phyloP scores from a whole-genome alignment of 208 protist species.

The Leishmania braziliensis region DNA sequence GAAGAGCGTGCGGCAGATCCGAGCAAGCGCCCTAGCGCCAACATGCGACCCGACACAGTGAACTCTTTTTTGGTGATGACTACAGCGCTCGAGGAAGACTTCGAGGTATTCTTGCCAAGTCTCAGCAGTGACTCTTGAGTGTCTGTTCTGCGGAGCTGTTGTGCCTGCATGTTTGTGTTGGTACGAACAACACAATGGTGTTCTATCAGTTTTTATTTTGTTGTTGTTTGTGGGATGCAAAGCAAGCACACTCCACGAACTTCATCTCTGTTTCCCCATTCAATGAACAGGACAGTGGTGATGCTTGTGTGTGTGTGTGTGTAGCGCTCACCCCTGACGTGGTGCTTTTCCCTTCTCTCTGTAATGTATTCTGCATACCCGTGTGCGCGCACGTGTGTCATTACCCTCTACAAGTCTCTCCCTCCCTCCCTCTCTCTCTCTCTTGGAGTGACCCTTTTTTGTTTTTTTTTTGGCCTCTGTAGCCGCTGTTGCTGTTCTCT shows the following conservation, averaged over 20 bases:
- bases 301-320: not conserved
- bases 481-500: not conserved
- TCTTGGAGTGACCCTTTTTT: too few species aligned
- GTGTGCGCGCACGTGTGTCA: not conserved
- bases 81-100: constrained; percentile 19
- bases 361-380: not conserved
- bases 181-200: not conserved
- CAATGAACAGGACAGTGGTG: too few species aligned
- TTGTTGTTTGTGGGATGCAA: not conserved
- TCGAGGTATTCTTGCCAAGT: constrained; percentile 20
- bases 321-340: not conserved
- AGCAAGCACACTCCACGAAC: not conserved
- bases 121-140: not conserved
- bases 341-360: not conserved
- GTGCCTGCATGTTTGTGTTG: not conserved
- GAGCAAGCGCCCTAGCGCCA: constrained; percentile 11
- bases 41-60: constrained; percentile 1
- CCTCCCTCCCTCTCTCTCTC: too few species aligned
- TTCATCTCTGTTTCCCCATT: not conserved
- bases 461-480: not conserved
- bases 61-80: constrained; percentile 11
- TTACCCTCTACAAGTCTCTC: not conserved
- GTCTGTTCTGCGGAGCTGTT: not conserved
- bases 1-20: not conserved
- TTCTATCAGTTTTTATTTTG: not conserved